These are phyloP conservation scores for Zymoseptoria crescenta DNA, from an alignment of 2,329 filamentous ascomycete species.

Conservation along the genomic window DNA sequence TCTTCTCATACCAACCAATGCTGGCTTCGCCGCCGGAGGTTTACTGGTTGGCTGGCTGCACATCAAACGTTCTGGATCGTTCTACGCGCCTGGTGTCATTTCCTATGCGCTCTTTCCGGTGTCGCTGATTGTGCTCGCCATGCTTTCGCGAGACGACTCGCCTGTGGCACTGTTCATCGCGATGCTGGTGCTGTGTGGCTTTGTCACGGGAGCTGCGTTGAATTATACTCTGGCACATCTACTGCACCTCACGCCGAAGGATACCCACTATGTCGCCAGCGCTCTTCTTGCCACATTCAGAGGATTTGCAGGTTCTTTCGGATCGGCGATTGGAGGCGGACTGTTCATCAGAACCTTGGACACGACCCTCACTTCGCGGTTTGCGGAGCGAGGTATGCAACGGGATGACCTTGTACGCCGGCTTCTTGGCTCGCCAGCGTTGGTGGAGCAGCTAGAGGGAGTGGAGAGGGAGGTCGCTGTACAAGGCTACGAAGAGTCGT, in stretches of 20 bases:
- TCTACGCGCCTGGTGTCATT: slow-evolving; percentile 48
- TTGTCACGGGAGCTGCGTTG: slow-evolving; percentile 62
- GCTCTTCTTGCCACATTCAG: slow-evolving; percentile 72
- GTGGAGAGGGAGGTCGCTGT: slow-evolving; percentile 46
- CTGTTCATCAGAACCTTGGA: slow-evolving; percentile 59
- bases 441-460: slow-evolving; percentile 44
- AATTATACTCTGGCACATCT: slow-evolving; percentile 79
- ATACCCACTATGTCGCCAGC: slow-evolving; percentile 66
- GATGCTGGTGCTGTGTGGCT: slow-evolving; percentile 61
- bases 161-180: slow-evolving; percentile 49
- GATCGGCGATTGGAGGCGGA: slow-evolving; percentile 70
- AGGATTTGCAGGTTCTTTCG: slow-evolving; percentile 74
- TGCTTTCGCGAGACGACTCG: slow-evolving; percentile 47
- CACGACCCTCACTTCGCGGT: slow-evolving; percentile 49
- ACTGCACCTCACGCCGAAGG: slow-evolving; percentile 59
- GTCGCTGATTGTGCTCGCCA: slow-evolving; percentile 50
- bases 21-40: slow-evolving; percentile 68
- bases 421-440: slow-evolving; percentile 51
- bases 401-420: slow-evolving; percentile 43
- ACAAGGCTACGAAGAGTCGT: slow-evolving; percentile 46
- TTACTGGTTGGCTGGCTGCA: slow-evolving; percentile 67
- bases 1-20: slow-evolving; percentile 73
- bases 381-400: slow-evolving; percentile 39
- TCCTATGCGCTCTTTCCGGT: slow-evolving; percentile 55
- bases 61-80: slow-evolving; percentile 63